These are phyloP conservation scores for Pestalotiopsis sp. DNA, from an alignment of 2,329 filamentous ascomycete genomes.

Conservation along the genomic window DNA sequence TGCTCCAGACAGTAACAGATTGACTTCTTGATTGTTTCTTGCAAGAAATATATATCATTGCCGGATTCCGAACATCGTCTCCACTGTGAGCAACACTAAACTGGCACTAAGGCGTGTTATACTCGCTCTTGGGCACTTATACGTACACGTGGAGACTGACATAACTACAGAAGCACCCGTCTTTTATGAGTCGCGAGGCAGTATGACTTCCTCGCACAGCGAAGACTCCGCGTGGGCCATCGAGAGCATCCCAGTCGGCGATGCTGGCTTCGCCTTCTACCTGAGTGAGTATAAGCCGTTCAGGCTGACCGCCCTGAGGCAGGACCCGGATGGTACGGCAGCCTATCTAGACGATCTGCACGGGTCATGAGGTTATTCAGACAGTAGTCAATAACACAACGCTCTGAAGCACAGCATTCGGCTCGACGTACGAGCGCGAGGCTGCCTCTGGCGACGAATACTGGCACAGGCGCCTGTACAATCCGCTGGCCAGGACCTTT, in stretches of 20 bases:
- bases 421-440: conserved; percentile 40
- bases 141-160: neutral
- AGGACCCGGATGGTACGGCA: conserved; percentile 18
- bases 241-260: conserved; percentile 23
- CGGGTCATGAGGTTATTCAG: neutral
- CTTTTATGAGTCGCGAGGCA: neutral
- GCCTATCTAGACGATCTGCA: neutral
- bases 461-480: conserved; percentile 38
- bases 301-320: conserved; percentile 28
- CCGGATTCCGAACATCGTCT: neutral
- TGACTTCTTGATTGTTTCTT: no score
- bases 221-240: conserved; percentile 21
- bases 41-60: neutral
- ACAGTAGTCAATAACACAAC: neutral
- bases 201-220: neutral
- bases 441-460: conserved; percentile 34
- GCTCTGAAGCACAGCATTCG: conserved; percentile 33
- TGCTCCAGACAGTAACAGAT: no score
- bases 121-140: neutral
- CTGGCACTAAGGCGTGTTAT: neutral
- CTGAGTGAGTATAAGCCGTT: conserved; percentile 33
- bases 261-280: conserved; percentile 29
- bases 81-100: neutral
- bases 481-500: conserved; percentile 36
- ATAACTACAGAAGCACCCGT: neutral